Conservation (phyloP, 768 basidiomycete genomes). For the Lactifluus rugatus region DNA sequence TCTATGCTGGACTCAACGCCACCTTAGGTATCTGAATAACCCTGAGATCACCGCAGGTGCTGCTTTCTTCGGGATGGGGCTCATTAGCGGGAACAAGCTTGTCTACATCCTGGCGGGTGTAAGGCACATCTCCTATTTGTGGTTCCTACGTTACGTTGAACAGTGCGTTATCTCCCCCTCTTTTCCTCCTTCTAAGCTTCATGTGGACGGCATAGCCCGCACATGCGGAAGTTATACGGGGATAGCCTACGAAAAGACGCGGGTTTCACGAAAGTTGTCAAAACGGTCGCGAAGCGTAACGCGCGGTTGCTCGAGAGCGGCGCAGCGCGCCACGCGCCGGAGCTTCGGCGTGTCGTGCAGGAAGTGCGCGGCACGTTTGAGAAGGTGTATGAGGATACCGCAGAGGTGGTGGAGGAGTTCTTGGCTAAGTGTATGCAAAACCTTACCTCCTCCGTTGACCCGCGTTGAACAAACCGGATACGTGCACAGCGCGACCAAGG, state of each 20-base stretch:
- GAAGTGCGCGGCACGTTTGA: conserved; percentile 94
- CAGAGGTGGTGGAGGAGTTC: conserved; percentile 90
- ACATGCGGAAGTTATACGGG: conserved; percentile 95
- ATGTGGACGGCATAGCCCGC: conserved; percentile 52
- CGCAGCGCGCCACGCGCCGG: conserved; percentile 74
- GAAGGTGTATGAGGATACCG: conserved; percentile 91
- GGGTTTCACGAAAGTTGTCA: conserved; percentile 97
- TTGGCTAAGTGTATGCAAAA: conserved; percentile 73
- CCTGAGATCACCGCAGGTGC: conserved; percentile 95
- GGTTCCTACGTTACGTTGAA: conserved; percentile 90
- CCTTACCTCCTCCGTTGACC: neutral
- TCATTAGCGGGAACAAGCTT: conserved; percentile 90
- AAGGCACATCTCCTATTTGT: conserved; percentile 84
- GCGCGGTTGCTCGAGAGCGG: conserved; percentile 63
- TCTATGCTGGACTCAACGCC: neutral
- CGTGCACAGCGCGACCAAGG: conserved; percentile 61
- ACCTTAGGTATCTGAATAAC: conserved; percentile 74
- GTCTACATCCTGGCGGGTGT: conserved; percentile 78
- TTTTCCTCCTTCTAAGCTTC: neutral
- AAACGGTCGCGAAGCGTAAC: conserved; percentile 80
- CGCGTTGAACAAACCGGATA: conserved; percentile 9
- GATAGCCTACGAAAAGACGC: conserved; percentile 90
- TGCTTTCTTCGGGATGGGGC: conserved; percentile 85
- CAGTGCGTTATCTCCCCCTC: conserved; percentile 45
- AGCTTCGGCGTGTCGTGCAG: conserved; percentile 71